Conservation (phyloP, 768 basidiomycete genomes). For the Roridomyces roridus region DNA sequence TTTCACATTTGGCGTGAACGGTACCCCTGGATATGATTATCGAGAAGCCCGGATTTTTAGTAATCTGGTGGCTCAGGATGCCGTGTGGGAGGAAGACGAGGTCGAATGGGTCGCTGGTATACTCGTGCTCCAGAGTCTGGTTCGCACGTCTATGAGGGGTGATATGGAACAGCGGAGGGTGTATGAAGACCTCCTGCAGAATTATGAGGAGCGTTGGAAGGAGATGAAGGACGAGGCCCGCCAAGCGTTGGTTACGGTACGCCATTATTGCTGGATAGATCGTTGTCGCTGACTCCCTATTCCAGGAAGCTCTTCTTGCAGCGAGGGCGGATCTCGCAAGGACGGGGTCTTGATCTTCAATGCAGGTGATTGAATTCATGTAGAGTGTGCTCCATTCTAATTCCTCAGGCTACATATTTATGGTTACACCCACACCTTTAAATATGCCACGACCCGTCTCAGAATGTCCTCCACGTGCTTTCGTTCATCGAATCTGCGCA, state of each 20-base stretch:
- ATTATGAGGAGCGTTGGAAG: slow-evolving; percentile 72
- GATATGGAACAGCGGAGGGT: slow-evolving; percentile 54
- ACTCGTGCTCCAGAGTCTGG: slow-evolving; percentile 61
- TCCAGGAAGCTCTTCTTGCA: slow-evolving; percentile 55
- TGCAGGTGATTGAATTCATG: too few relatives aligned
- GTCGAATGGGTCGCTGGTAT: slow-evolving; percentile 75
- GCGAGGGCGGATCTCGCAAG: slow-evolving; percentile 61
- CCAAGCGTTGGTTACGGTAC: slow-evolving; percentile 64
- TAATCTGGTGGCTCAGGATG: slow-evolving; percentile 67
- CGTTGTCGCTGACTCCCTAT: background rate
- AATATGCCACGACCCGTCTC: slow-evolving; percentile 33
- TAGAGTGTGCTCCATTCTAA: background rate
- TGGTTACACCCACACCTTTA: slow-evolving; percentile 32
- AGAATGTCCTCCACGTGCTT: slow-evolving; percentile 38
- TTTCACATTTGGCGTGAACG: slow-evolving; percentile 46
- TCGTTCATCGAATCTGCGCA: slow-evolving; percentile 37
- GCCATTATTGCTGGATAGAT: slow-evolving; percentile 20
- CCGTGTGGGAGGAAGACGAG: slow-evolving; percentile 70
- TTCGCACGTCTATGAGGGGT: slow-evolving; percentile 57
- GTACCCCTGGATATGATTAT: slow-evolving; percentile 50
- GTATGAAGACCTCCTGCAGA: slow-evolving; percentile 59
- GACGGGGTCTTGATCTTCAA: slow-evolving; percentile 30
- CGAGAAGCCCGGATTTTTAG: slow-evolving; percentile 55
- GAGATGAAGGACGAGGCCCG: slow-evolving; percentile 73
- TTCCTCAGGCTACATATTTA: slow-evolving; percentile 10